Conservation (phyloP, 768 basidiomycete genomes). For the Panaeolus cyanescens region DNA sequence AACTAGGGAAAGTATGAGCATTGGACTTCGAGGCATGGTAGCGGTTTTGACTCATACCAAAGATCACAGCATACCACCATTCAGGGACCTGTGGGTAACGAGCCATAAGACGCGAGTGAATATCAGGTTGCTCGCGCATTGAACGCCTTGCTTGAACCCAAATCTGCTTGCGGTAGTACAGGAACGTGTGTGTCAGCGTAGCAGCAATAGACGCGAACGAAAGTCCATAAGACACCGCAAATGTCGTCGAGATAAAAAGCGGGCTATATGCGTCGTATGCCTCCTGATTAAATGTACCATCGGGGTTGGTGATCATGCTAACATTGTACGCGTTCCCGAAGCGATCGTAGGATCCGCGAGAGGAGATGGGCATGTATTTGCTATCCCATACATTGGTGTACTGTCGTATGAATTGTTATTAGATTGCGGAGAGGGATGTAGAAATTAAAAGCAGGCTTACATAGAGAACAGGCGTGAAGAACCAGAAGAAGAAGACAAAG, state of each 20-base stretch:
- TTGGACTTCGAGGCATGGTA: not conserved
- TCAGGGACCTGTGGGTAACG: constrained; percentile 75
- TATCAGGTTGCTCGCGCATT: constrained; percentile 78
- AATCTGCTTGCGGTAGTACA: constrained; percentile 81
- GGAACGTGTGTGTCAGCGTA: constrained; percentile 66
- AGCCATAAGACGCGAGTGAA: constrained; percentile 85
- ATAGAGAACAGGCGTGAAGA: constrained; percentile 56
- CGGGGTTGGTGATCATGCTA: constrained; percentile 50
- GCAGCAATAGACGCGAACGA: constrained; percentile 84
- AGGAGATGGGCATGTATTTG: constrained; percentile 64
- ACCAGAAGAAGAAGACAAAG: constrained; percentile 71
- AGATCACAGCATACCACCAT: constrained; percentile 81
- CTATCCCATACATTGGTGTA: constrained; percentile 68
- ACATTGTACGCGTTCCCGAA: constrained; percentile 60
- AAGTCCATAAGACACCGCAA: constrained; percentile 77
- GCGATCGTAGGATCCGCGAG: constrained; percentile 66
- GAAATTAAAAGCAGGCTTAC: no score
- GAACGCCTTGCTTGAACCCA: constrained; percentile 70
- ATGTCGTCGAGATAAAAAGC: constrained; percentile 68
- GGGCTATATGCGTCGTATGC: constrained; percentile 62
- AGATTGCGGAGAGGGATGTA: no score
- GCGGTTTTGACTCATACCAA: constrained; percentile 40
- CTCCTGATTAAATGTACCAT: constrained; percentile 54
- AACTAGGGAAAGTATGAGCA: constrained; percentile 32
- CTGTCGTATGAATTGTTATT: constrained; percentile 3